A percentile compares a stretch with the other conserved stretches of the same genome.
Conservation (phyloP, 768 basidiomycete species). For the Leucosporidium yakuticum region DNA sequence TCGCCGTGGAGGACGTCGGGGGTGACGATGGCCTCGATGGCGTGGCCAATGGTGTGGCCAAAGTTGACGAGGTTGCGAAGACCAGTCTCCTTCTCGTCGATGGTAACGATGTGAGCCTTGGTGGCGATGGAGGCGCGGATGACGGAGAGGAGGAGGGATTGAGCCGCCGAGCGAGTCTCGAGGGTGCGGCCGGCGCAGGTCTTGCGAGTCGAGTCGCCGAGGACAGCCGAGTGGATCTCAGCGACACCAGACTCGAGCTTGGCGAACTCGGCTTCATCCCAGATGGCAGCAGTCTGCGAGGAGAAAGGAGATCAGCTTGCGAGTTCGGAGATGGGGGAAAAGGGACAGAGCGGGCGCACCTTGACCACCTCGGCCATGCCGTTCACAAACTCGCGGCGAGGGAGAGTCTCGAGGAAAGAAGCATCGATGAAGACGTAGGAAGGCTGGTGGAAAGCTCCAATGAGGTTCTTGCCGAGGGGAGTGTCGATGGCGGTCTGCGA, state of each 20-base stretch:
- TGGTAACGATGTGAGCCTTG: slow-evolving; percentile 93
- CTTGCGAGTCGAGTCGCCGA: slow-evolving; percentile 54
- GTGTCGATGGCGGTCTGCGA: slow-evolving; percentile 88
- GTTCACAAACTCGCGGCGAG: slow-evolving; percentile 88
- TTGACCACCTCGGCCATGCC: slow-evolving; percentile 99
- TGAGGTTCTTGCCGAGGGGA: slow-evolving; percentile 94
- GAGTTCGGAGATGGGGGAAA: background rate
- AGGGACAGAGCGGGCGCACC: slow-evolving; percentile 50
- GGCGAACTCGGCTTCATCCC: slow-evolving; percentile 84
- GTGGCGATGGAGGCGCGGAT: slow-evolving; percentile 90
- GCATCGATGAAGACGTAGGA: slow-evolving; percentile 96
- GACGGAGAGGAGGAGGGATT: slow-evolving; percentile 77
- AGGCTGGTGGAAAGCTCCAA: slow-evolving; percentile 98
- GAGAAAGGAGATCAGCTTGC: background rate
- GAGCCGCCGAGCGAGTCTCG: slow-evolving; percentile 62
- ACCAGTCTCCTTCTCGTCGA: slow-evolving; percentile 93
- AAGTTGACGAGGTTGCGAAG: slow-evolving; percentile 98
- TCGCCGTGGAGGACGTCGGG: slow-evolving; percentile 93
- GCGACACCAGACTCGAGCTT: slow-evolving; percentile 76
- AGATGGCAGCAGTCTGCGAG: slow-evolving; percentile 91
- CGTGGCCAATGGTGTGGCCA: slow-evolving; percentile 96
- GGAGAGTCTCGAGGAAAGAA: slow-evolving; percentile 88
- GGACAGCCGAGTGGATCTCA: slow-evolving; percentile 76
- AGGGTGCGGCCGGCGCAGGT: slow-evolving; percentile 49
- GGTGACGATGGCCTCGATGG: slow-evolving; percentile 91